A percentile compares a stretch with the other conserved stretches of the same genome.
phyloP scores from a whole-genome alignment of 140 eudicot species.

The Anethum foeniculum region DNA sequence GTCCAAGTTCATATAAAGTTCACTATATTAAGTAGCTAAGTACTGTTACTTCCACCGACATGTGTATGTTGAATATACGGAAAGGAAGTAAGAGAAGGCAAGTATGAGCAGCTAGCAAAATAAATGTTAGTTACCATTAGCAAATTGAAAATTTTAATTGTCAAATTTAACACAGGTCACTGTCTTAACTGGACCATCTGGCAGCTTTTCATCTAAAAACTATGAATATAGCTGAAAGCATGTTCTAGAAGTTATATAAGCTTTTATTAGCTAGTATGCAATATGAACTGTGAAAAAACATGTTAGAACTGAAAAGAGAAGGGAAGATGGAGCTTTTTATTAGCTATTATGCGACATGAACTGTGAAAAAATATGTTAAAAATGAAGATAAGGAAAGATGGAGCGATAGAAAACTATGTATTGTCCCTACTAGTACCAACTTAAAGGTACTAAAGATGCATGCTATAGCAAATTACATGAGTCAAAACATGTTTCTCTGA shows the following conservation, averaged over 20 bases:
- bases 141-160: neutral
- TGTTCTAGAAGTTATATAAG: neutral
- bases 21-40: neutral
- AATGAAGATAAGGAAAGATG: neutral
- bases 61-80: neutral
- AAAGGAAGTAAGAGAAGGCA: neutral
- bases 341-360: neutral
- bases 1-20: neutral
- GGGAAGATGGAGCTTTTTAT: neutral
- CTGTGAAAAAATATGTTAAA: neutral
- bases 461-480: neutral
- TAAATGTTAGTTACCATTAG: neutral
- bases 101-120: neutral
- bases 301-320: neutral
- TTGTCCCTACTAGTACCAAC: neutral
- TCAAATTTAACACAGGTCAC: neutral
- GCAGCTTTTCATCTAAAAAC: neutral
- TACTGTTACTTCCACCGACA: neutral
- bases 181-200: neutral
- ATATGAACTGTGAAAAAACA: neutral
- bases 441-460: neutral
- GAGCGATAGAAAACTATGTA: neutral
- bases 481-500: neutral
- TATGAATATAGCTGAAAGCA: neutral
- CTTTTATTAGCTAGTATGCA: neutral